Evolutionary conservation across 176 grass and related monocot genomes (phyloP).

Genomic region (Musa schizocarpa): DNA sequence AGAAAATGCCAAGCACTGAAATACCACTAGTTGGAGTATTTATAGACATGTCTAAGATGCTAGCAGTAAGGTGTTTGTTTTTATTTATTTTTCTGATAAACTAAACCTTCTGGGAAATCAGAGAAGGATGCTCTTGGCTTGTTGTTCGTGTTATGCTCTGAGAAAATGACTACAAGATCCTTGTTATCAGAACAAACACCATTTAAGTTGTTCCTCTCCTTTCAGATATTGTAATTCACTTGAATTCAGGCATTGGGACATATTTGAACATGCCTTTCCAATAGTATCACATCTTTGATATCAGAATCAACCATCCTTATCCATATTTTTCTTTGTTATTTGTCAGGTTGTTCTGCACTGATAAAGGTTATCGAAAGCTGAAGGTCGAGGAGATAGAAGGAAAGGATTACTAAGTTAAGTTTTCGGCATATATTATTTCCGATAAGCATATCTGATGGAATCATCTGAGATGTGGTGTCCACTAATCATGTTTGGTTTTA

Average conservation of each 20-base stretch:
- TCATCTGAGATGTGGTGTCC: too few relatives aligned
- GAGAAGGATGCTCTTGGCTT: too few relatives aligned
- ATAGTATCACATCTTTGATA: neutral
- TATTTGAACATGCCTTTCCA: neutral
- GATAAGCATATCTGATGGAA: neutral
- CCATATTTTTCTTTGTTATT: neutral
- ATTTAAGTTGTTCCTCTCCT: neutral
- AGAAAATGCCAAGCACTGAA: too few relatives aligned
- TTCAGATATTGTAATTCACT: neutral
- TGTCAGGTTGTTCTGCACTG: constrained; percentile 5
- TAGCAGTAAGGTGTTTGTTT: too few relatives aligned
- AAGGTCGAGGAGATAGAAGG: neutral
- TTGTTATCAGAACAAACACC: too few relatives aligned
- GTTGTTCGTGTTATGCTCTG: too few relatives aligned
- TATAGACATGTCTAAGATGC: too few relatives aligned
- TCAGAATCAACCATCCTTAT: neutral
- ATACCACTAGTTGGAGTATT: too few relatives aligned
- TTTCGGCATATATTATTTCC: neutral
- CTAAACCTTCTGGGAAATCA: too few relatives aligned
- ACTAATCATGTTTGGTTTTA: too few relatives aligned
- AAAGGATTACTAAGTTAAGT: neutral
- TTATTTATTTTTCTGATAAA: too few relatives aligned
- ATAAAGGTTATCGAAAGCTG: constrained; percentile 1
- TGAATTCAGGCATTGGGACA: neutral
- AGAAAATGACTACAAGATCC: too few relatives aligned